Percentiles rank a stretch among this genome's conserved stretches.
These are phyloP conservation scores for Leptographium lundbergii DNA, from an alignment of 2,329 filamentous ascomycete genomes.

Conservation along the genomic window DNA sequence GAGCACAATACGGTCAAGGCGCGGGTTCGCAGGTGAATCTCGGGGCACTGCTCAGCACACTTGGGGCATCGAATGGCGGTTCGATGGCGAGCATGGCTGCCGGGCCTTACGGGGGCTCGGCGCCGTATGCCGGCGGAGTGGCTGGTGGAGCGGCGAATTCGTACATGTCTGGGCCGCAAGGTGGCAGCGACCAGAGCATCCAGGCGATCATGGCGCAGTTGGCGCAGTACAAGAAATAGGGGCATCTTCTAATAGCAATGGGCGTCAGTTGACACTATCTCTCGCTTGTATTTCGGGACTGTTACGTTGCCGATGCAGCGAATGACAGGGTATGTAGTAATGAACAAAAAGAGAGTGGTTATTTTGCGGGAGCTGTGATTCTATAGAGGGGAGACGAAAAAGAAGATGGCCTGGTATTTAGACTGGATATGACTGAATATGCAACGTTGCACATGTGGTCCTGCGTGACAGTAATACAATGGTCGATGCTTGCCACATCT, in stretches of 20 bases:
- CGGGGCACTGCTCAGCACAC: slow-evolving; percentile 31
- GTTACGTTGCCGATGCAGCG: neutral
- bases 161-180: slow-evolving; percentile 16
- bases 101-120: neutral
- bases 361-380: too few relatives aligned
- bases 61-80: slow-evolving; percentile 19
- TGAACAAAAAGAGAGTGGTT: too few relatives aligned
- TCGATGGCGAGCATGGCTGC: neutral
- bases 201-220: slow-evolving; percentile 66
- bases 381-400: too few relatives aligned
- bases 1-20: neutral
- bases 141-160: slow-evolving; percentile 11
- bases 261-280: neutral
- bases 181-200: slow-evolving; percentile 35
- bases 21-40: slow-evolving; percentile 25
- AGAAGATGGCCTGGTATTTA: too few relatives aligned
- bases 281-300: neutral
- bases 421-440: too few relatives aligned
- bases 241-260: neutral
- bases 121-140: slow-evolving; percentile 3
- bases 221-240: slow-evolving; percentile 46
- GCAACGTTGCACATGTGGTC: too few relatives aligned
- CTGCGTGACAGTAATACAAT: too few relatives aligned
- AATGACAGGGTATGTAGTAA: too few relatives aligned
- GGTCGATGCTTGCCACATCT: too few relatives aligned